Conservation (phyloP, 306 rosid genomes). For the Begonia loranthoides region DNA sequence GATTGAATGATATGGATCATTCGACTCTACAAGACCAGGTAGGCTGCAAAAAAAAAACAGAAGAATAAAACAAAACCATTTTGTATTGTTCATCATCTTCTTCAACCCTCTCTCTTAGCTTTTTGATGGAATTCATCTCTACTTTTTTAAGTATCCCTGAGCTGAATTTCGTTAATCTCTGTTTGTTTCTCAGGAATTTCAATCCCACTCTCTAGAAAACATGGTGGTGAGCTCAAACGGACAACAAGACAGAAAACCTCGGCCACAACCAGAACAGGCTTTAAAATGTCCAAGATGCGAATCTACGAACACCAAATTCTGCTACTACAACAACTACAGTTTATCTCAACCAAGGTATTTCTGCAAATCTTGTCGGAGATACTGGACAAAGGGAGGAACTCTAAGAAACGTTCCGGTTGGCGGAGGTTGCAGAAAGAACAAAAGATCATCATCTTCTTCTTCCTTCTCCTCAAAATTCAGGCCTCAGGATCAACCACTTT, state of each 20-base stretch:
- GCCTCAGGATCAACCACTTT: constrained; percentile 39
- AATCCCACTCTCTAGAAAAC: constrained; percentile 52
- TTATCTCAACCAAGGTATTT: constrained; percentile 90
- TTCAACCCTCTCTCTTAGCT: too few species aligned
- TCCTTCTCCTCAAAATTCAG: constrained; percentile 46
- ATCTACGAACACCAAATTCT: constrained; percentile 84
- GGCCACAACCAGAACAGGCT: constrained; percentile 82
- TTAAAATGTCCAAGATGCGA: constrained; percentile 88
- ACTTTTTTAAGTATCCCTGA: too few species aligned
- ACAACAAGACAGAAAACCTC: constrained; percentile 46
- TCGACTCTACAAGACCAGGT: too few species aligned
- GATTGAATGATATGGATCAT: too few species aligned
- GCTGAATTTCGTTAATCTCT: too few species aligned
- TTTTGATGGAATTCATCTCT: too few species aligned
- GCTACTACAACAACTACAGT: constrained; percentile 97
- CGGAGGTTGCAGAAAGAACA: constrained; percentile 96
- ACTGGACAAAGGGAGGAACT: constrained; percentile 98
- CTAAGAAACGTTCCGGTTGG: constrained; percentile 96
- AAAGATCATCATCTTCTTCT: constrained; percentile 33
- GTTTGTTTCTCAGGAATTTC: constrained; percentile 48
- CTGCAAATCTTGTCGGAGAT: constrained; percentile 94
- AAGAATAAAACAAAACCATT: too few species aligned
- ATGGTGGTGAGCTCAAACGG: constrained; percentile 57
- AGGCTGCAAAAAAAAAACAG: too few species aligned
- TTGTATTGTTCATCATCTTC: too few species aligned